These are phyloP conservation scores for Exophiala lecanii-corni DNA, from an alignment of 2,329 filamentous ascomycete genomes.

Conservation along the genomic window DNA sequence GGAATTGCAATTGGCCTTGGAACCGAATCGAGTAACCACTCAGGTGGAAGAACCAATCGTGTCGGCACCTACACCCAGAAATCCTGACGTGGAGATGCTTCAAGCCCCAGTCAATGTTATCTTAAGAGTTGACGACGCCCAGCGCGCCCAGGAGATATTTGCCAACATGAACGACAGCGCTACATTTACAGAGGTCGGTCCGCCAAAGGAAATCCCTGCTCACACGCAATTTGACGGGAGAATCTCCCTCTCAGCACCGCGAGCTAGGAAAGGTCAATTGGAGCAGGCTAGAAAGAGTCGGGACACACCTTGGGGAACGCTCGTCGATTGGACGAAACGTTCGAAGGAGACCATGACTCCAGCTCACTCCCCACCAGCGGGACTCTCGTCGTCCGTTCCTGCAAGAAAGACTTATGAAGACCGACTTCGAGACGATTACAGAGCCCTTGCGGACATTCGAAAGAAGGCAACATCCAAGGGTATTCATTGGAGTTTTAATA, in stretches of 20 bases:
- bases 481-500: slow-evolving; percentile 19
- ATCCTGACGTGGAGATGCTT: not conserved
- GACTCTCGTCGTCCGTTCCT: not conserved
- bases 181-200: not conserved
- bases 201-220: not conserved
- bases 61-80: not conserved
- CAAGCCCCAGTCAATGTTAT: slow-evolving; percentile 23
- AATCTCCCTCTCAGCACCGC: not conserved
- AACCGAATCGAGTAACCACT: slow-evolving; percentile 15
- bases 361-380: not conserved
- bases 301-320: not conserved
- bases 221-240: too few relatives aligned
- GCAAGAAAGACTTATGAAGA: slow-evolving; percentile 15
- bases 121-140: slow-evolving; percentile 14
- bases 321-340: not conserved
- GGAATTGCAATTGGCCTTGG: slow-evolving; percentile 16
- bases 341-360: not conserved
- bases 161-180: not conserved
- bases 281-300: not conserved
- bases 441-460: slow-evolving; percentile 13
- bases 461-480: slow-evolving; percentile 10
- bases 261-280: not conserved
- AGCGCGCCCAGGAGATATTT: slow-evolving; percentile 12
- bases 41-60: slow-evolving; percentile 8
- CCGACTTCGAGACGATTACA: slow-evolving; percentile 14